Conservation (phyloP, 2,329 filamentous ascomycete species). For the Chrysoporthe deuterocubensis region DNA sequence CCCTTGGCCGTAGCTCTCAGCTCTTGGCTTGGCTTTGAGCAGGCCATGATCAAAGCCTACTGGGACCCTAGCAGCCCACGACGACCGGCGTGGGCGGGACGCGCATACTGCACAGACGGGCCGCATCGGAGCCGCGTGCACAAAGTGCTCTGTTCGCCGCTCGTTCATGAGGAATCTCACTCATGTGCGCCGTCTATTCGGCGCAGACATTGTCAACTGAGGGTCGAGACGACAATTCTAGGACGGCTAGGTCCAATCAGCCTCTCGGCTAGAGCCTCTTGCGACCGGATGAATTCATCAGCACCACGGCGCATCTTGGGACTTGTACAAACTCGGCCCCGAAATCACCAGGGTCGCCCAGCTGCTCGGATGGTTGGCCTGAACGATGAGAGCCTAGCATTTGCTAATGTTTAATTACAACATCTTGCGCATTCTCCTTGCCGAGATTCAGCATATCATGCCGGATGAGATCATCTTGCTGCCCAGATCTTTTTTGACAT, state of each 20-base stretch:
- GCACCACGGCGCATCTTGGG: not conserved
- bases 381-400: slow-evolving; percentile 7
- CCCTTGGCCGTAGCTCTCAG: slow-evolving; percentile 15
- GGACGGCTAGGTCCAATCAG: not conserved
- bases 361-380: slow-evolving; percentile 15
- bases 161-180: slow-evolving; percentile 3
- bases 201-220: not conserved
- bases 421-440: slow-evolving; percentile 12
- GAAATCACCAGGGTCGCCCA: slow-evolving; percentile 14
- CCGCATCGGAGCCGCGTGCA: slow-evolving; percentile 23
- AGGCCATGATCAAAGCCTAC: not conserved
- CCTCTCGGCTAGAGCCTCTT: not conserved
- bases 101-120: slow-evolving; percentile 19
- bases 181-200: not conserved
- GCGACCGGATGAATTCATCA: not conserved
- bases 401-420: not conserved
- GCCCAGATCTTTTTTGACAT: not conserved
- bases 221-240: not conserved
- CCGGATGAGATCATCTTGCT: slow-evolving; percentile 16
- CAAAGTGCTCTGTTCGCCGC: slow-evolving; percentile 20
- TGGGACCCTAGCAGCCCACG: not conserved
- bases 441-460: slow-evolving; percentile 24
- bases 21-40: slow-evolving; percentile 14
- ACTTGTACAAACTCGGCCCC: not conserved
- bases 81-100: not conserved